phyloP scores from a whole-genome alignment of 139 green algal genomes.

The Chlamydomonas incerta region DNA sequence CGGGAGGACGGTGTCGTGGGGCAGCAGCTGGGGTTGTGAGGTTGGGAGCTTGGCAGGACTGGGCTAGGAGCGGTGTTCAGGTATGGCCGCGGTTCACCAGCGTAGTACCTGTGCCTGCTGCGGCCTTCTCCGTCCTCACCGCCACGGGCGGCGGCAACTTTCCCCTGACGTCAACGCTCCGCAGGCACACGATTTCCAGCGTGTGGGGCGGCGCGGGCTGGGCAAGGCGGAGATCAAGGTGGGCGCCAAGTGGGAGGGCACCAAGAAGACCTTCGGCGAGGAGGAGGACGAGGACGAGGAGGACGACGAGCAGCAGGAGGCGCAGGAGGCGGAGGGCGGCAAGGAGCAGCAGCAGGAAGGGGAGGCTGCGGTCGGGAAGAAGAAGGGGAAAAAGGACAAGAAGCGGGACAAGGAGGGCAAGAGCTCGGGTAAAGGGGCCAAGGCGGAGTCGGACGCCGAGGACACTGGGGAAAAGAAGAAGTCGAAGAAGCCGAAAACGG shows the following conservation, averaged over 20 bases:
- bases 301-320: too few species aligned
- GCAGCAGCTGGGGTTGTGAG: too few species aligned
- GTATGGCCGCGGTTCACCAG: too few species aligned
- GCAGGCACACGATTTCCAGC: constrained; percentile 57
- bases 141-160: too few species aligned
- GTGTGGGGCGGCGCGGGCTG: constrained; percentile 57
- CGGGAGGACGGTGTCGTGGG: too few species aligned
- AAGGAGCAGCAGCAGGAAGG: background rate
- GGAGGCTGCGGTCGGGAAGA: background rate
- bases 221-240: constrained; percentile 67
- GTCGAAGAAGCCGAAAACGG: constrained; percentile 26
- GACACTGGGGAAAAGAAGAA: background rate
- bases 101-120: too few species aligned
- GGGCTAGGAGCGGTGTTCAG: too few species aligned
- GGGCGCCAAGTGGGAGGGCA: constrained; percentile 81
- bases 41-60: too few species aligned
- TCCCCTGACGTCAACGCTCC: background rate
- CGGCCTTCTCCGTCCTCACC: too few species aligned
- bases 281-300: constrained; percentile 49
- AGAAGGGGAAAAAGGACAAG: background rate
- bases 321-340: constrained; percentile 10
- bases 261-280: constrained; percentile 78
- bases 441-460: background rate
- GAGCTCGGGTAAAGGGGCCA: background rate
- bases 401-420: constrained; percentile 23